Conservation (phyloP, 176 grass and related monocot species). For the Zea luxurians region DNA sequence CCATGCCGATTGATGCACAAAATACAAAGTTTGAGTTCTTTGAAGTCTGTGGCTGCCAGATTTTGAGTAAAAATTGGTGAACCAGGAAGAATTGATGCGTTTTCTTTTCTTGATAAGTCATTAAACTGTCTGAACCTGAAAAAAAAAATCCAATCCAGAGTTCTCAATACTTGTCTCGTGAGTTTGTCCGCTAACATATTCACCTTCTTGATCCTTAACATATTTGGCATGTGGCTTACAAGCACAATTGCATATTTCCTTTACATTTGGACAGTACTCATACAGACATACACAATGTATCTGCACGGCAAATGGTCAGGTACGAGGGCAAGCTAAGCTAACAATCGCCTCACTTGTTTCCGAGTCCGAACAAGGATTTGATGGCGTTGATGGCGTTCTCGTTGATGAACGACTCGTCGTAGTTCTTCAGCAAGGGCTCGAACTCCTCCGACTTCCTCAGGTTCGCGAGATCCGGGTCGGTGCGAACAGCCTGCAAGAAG, state of each 20-base stretch:
- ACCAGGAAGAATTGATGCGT: background rate
- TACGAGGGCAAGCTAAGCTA: constrained; percentile 34
- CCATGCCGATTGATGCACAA: background rate
- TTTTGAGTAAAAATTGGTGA: background rate
- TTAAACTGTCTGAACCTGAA: background rate
- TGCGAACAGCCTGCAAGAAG: constrained; percentile 57
- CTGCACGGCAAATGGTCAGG: constrained; percentile 9
- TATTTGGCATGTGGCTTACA: constrained; percentile 21
- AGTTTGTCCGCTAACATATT: constrained; percentile 13
- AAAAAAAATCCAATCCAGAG: background rate
- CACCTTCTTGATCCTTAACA: background rate
- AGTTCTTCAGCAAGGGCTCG: constrained; percentile 70
- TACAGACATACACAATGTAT: constrained; percentile 17
- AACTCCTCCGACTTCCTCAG: constrained; percentile 66
- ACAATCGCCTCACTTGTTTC: constrained; percentile 51
- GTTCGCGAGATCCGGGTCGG: constrained; percentile 72
- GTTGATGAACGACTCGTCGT: constrained; percentile 93
- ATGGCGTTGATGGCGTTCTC: constrained; percentile 93
- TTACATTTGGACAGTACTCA: constrained; percentile 4
- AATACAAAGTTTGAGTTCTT: background rate
- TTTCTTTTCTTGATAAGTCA: background rate
- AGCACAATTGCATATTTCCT: constrained; percentile 26
- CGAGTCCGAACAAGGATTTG: constrained; percentile 84
- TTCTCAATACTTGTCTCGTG: background rate
- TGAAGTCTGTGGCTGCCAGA: background rate